Evolutionary conservation across 164 flowering plant species (phyloP), one percentile per base, ranked within the genome.

Genomic region (Brasenia schreberi): DNA sequence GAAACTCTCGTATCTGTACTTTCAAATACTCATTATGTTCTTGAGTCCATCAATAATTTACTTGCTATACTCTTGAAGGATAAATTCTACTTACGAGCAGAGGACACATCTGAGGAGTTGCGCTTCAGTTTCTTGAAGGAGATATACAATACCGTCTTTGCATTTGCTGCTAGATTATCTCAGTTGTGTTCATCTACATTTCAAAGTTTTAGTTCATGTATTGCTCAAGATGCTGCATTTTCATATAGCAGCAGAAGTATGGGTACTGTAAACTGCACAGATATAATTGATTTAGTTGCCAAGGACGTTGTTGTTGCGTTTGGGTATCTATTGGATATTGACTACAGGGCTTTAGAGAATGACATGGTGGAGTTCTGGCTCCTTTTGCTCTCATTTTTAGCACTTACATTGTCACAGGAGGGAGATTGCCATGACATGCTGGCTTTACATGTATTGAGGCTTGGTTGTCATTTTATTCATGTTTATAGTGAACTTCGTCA

Each of bases 401-500:
- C 81, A 61, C 43, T 83, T 72, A 80, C 74, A 27, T 70, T 59
- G 49, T 75, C 78, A 62, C 68, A 62, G 45, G 69, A 19, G 64
- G 27, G 72, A 61, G 61, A 68, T 16, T 68, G 71, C 43, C 69
- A 67, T 39, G 59, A 68, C 67, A 61, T 68, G 61, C 73, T 90
- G 59, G 63, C 71, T 72, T 64, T 74, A 45, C 77, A 75, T 67
- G 77, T 79, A 68, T 58, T 82, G 53, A 74, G 66, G 19, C 78
- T 88, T 59, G 89, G 89, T 4, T 78, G 90, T 79, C 86, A 77
- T 66, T 43, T 94, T 59, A 60, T 94, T 75, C 73, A 82, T 67
- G 80, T 89, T 3, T 94, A 82, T 70, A 73, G 88, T 72, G 95
- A 91, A 42, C 93, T 94, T 69, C 96, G 96, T 42, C 97, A 94